Evolutionary conservation across 371 early-diverging fungal species (phyloP), one percentile per base, ranked within the genome.

Genomic region (Lichtheimia hyalospora): DNA sequence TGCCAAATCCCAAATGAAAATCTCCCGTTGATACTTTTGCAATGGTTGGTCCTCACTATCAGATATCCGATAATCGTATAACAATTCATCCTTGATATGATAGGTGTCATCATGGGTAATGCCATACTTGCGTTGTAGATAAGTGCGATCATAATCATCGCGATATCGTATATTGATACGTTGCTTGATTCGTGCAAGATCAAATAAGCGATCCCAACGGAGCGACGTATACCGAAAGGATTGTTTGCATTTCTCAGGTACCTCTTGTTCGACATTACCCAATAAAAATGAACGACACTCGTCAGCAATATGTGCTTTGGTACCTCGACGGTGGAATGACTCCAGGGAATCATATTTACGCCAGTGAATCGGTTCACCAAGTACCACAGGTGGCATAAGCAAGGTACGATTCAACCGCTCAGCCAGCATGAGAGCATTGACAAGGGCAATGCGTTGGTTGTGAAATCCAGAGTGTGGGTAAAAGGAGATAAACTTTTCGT

Each of bases 401-500:
- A 86, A 61, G 0, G 87, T 86, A 2, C 87, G 68, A 52, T 84
- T 81, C 23, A 81, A 56, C 10, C 71, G 64, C 13, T 67, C 67
- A 1, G 87, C 79, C 20, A 86, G 59, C 20, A 77, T 56, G 24
- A 86, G 62, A 1, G 85, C 83, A 57, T 84, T 86, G 51, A 79
- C 74, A 34, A 84, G 67, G 21, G 82, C 69, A 16, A 83, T 80
- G 16, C 83, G 70, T 51, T 86, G 87, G 57, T 86, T 86, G 42
- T 84, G 83, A 57, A 84, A 78, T 3, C 87, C 87, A 21, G 83
- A 84, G 54, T 86, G 87, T 13, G 85, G 85, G 28, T 82, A 51
- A 63, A 76, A 86, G n/a, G 77, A 68, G 2, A 86, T 52, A 46
- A 70, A 86, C 25, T 70, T 72, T 54, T 75, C 70, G 43, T 52